Conservation (phyloP, 2,329 filamentous ascomycete species). For the Nothophoma quercina region DNA sequence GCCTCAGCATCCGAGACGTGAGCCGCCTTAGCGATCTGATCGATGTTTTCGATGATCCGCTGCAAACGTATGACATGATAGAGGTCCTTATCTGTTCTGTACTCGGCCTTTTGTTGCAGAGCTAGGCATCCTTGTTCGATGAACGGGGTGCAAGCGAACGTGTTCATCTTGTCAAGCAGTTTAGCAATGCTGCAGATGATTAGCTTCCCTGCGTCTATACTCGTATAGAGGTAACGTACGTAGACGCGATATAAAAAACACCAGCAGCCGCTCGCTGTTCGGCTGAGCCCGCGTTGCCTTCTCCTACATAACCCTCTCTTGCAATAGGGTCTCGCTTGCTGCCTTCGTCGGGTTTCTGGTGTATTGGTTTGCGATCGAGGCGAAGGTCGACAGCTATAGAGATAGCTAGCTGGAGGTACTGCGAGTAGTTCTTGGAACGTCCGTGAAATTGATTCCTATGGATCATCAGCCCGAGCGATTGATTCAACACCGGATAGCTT, state of each 20-base stretch:
- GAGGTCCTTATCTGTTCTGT: constrained; percentile 47
- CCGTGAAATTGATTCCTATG: constrained; percentile 44
- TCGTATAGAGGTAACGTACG: constrained; percentile 36
- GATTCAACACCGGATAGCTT: constrained; percentile 2
- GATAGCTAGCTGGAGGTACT: constrained; percentile 41
- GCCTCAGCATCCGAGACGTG: constrained; percentile 30
- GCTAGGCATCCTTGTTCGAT: constrained; percentile 50
- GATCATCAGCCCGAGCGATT: too few species aligned
- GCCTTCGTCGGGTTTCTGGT: constrained; percentile 23
- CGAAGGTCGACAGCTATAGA: constrained; percentile 43
- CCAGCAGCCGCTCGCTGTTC: constrained; percentile 55
- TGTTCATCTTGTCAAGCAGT: constrained; percentile 50
- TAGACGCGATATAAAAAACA: constrained; percentile 54
- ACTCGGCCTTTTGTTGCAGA: constrained; percentile 42
- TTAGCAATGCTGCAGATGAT: constrained; percentile 42
- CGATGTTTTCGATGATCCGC: constrained; percentile 49
- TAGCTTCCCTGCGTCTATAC: constrained; percentile 4
- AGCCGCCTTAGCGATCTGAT: constrained; percentile 30
- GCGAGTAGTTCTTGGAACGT: constrained; percentile 39
- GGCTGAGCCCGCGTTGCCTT: constrained; percentile 44
- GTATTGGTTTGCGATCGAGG: constrained; percentile 36
- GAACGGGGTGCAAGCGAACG: constrained; percentile 43
- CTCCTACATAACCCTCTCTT: constrained; percentile 8
- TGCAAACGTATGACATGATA: constrained; percentile 50
- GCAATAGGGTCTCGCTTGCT: constrained; percentile 36